Evolutionary conservation across 2,329 filamentous ascomycete genomes (phyloP).

Genomic region (Xylariales sp.): DNA sequence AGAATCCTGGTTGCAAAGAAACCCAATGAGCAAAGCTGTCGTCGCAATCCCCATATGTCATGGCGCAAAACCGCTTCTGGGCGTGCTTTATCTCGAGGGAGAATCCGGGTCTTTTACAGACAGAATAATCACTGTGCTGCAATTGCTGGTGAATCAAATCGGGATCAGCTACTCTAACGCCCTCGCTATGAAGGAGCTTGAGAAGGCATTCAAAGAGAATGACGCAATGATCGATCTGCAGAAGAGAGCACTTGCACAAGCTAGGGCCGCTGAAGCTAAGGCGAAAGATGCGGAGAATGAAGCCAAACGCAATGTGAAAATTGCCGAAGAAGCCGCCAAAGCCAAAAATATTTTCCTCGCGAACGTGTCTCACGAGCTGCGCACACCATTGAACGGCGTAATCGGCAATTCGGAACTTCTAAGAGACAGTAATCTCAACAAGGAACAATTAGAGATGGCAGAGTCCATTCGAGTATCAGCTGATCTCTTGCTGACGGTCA

Average conservation of each 20-base stretch:
- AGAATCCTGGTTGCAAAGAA: conserved; percentile 73
- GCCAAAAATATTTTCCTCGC: conserved; percentile 85
- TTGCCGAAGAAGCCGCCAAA: conserved; percentile 85
- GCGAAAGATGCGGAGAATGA: conserved; percentile 81
- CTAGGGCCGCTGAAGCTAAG: conserved; percentile 78
- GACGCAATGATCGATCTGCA: conserved; percentile 82
- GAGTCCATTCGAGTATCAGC: conserved; percentile 89
- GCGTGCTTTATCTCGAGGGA: conserved; percentile 80
- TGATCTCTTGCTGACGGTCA: conserved; percentile 88
- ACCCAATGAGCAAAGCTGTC: conserved; percentile 77
- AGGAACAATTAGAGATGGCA: conserved; percentile 84
- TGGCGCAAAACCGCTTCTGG: conserved; percentile 75
- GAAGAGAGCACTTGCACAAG: conserved; percentile 77
- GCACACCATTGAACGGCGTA: conserved; percentile 86
- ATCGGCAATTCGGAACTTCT: conserved; percentile 90
- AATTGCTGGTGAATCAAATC: conserved; percentile 82
- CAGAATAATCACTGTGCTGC: conserved; percentile 73
- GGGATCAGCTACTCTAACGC: conserved; percentile 78
- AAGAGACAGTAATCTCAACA: conserved; percentile 78
- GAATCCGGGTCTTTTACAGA: conserved; percentile 82
- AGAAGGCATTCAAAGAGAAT: conserved; percentile 82
- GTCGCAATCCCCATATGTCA: conserved; percentile 85
- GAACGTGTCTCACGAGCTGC: conserved; percentile 83
- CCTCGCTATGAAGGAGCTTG: conserved; percentile 74
- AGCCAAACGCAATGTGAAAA: conserved; percentile 80